phyloP scores from a whole-genome alignment of 1,284 basidiomycete species.

The Ceratobasidium papillatum region DNA sequence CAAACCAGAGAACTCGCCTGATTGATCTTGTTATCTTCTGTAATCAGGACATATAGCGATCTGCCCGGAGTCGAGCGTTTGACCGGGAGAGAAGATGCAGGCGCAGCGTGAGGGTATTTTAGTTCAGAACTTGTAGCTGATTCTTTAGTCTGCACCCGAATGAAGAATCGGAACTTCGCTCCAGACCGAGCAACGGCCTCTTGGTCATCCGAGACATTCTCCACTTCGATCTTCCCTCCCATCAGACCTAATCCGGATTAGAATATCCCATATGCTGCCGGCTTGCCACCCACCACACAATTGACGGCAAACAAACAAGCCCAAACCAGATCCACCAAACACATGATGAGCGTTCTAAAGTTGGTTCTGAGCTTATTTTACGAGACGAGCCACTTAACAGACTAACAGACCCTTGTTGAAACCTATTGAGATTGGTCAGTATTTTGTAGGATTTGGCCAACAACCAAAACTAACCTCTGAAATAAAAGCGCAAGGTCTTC shows the following conservation, averaged over 20 bases:
- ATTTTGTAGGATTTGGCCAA: background rate
- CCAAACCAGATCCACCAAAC: slow-evolving; percentile 50
- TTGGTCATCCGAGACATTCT: slow-evolving; percentile 19
- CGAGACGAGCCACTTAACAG: background rate
- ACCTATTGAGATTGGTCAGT: slow-evolving; percentile 37
- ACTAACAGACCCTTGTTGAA: slow-evolving; percentile 47
- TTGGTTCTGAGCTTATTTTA: background rate
- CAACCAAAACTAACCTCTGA: slow-evolving; percentile 33
- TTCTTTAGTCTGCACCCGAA: slow-evolving; percentile 39
- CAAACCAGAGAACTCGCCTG: slow-evolving; percentile 38
- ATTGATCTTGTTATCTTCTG: slow-evolving; percentile 48
- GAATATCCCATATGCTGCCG: no score
- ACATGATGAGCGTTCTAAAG: slow-evolving; percentile 44
- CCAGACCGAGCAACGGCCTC: slow-evolving; percentile 22
- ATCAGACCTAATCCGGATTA: slow-evolving; percentile 46
- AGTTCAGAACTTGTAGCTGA: background rate
- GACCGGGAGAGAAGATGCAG: background rate
- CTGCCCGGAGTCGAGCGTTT: background rate
- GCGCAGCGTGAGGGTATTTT: background rate
- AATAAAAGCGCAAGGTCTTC: slow-evolving; percentile 45
- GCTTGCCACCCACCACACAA: slow-evolving; percentile 43
- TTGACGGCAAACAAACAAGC: slow-evolving; percentile 49
- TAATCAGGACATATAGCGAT: slow-evolving; percentile 46
- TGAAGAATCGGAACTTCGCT: slow-evolving; percentile 50
- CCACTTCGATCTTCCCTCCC: slow-evolving; percentile 49